Evolutionary conservation across 208 protist genomes (phyloP).

Genomic region (Leishmania guyanensis): DNA sequence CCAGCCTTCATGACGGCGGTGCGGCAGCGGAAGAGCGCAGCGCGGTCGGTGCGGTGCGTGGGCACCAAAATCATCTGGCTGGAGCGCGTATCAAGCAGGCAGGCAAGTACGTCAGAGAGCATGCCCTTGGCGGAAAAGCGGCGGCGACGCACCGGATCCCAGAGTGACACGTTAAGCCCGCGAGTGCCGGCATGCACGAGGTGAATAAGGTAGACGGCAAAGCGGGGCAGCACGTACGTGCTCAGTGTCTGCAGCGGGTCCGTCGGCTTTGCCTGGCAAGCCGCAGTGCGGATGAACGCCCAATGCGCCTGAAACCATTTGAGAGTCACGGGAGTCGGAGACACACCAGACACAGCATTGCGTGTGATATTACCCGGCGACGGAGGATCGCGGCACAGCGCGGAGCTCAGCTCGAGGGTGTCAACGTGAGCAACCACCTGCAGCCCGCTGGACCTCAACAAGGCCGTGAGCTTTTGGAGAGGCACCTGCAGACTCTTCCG

Average conservation of each 20-base stretch:
- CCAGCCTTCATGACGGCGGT: slow-evolving; percentile 70
- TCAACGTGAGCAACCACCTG: slow-evolving; percentile 67
- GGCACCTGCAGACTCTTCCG: slow-evolving; percentile 34
- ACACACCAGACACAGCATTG: slow-evolving; percentile 13
- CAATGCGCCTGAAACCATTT: slow-evolving; percentile 63
- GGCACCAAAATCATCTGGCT: slow-evolving; percentile 76
- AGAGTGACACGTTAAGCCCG: slow-evolving; percentile 71
- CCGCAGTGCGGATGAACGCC: slow-evolving; percentile 65
- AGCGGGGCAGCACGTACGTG: slow-evolving; percentile 50
- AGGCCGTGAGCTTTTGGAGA: slow-evolving; percentile 26
- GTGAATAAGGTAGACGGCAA: slow-evolving; percentile 80
- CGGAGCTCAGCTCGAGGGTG: slow-evolving; percentile 47
- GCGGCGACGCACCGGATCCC: slow-evolving; percentile 49
- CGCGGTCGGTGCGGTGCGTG: slow-evolving; percentile 85
- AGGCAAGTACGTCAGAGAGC: slow-evolving; percentile 82
- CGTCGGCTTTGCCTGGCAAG: slow-evolving; percentile 43
- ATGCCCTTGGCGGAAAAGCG: slow-evolving; percentile 78
- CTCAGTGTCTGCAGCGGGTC: slow-evolving; percentile 66
- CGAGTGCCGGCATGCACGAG: slow-evolving; percentile 76
- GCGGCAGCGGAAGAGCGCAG: slow-evolving; percentile 74
- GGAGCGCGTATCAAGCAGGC: slow-evolving; percentile 61
- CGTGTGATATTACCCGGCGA: slow-evolving; percentile 30
- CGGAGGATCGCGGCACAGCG: slow-evolving; percentile 36
- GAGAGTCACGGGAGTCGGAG: slow-evolving; percentile 30
- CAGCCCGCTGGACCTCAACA: slow-evolving; percentile 54